Conservation (phyloP, 768 basidiomycete species). For the Phylloporus arenicola region DNA sequence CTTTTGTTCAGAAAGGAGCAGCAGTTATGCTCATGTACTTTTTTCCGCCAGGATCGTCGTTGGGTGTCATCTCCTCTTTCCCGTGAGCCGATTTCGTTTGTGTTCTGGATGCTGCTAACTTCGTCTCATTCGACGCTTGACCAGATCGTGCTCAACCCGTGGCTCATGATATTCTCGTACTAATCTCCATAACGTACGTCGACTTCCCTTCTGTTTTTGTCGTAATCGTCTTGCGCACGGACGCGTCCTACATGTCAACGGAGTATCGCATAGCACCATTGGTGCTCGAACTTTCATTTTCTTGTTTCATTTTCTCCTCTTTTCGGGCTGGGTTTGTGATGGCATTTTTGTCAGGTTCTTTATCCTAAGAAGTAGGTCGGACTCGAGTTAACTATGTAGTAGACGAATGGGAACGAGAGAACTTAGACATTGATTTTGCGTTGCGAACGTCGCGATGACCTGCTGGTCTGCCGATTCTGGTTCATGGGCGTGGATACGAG, state of each 20-base stretch:
- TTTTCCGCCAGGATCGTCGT: conserved; percentile 38
- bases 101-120: conserved; percentile 25
- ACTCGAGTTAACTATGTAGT: background rate
- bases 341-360: no score
- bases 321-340: background rate
- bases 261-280: background rate
- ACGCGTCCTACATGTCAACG: background rate
- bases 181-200: conserved; percentile 5
- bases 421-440: no score
- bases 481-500: no score
- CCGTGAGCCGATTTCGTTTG: conserved; percentile 41
- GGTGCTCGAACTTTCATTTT: background rate
- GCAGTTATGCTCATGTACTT: background rate
- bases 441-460: no score
- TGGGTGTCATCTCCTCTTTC: conserved; percentile 67
- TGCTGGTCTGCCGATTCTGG: no score
- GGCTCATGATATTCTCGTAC: conserved; percentile 81
- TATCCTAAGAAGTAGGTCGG: no score
- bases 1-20: background rate
- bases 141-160: conserved; percentile 80
- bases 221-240: background rate
- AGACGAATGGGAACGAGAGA: background rate
- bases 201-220: background rate
- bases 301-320: background rate
- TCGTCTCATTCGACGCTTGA: background rate